Base-by-base conservation (phyloP, 2,329 filamentous ascomycete species). In the Diaporthe helianthi region DNA sequence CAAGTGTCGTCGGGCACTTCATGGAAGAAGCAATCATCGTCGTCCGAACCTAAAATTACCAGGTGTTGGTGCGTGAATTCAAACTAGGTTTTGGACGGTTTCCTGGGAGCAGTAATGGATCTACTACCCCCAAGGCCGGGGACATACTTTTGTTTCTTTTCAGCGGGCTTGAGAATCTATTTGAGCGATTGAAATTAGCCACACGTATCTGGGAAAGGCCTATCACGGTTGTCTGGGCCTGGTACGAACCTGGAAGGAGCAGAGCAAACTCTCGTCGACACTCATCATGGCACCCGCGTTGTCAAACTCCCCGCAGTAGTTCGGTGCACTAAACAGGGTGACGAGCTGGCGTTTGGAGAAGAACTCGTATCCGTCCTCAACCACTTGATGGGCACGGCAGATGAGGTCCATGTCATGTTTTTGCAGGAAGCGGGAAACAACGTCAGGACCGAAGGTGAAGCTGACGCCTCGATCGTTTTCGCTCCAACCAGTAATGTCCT, bases 61-160 rank as follows among this genome's bases (percentile, higher is more conserved):
- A 83, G 65, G 65, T 87, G 87, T 90, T 92, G 85, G 90, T 85
- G 58, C 29, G 90, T 91, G 84, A 87, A 86, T 85, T 86, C 85
- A 89, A 89, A 86, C 87, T 90, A 90, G 83, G 88, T 86, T 82
- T 90, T 89, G 79, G 79, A 79, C 81, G 87, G 86, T 82, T 90
- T 92, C 84, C 87, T 86, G 82, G 89, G 87, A 86, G 89, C 85
- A 87, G 89, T 90, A 83, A 87, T 85, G 73, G 75, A 72, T 81
- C 88, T 87, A 85, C 88, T 86, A 84, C 87, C 87, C 84, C 88
- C 90, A 83, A 91, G 86, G 84, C 87, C 86, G 84, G 90, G 88
- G 80, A 97, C 94, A 87, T 97, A 98, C 94, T 98, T 98, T 93
- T 98, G 95, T 91, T 99, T 99, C 91, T 99, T 99, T 89, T 99